Evolutionary conservation across 1,284 basidiomycete species (phyloP).

Genomic region (Rhodotorula sp.): DNA sequence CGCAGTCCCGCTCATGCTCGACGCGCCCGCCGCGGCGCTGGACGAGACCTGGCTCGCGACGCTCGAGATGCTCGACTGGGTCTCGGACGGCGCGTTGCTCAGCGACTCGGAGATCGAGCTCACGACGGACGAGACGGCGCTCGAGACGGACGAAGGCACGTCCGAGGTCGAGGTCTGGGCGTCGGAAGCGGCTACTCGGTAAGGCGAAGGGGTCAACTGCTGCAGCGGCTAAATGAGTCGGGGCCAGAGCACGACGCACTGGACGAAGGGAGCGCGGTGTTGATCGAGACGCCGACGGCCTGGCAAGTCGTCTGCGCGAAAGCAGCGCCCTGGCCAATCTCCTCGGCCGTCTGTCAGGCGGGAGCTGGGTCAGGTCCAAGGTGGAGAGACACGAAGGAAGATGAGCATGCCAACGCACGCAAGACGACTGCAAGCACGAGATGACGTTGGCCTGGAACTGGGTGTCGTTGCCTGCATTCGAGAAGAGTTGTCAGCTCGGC

Average conservation of each 20-base stretch:
- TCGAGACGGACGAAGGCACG: slow-evolving; percentile 2
- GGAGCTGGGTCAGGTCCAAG: not conserved
- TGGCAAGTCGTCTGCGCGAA: slow-evolving; percentile 1
- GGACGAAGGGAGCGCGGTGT: not conserved
- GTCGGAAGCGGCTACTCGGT: not conserved
- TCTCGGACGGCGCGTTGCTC: not conserved
- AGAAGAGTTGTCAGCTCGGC: not conserved
- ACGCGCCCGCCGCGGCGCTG: not conserved
- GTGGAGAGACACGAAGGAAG: not conserved
- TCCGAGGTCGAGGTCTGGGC: not conserved
- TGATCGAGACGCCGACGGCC: slow-evolving; percentile 5
- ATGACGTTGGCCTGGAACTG: not conserved
- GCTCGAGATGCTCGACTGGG: not conserved
- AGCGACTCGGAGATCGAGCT: not conserved
- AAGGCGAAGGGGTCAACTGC: not conserved
- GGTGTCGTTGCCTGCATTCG: not conserved
- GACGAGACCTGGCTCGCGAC: not conserved
- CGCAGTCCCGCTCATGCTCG: not conserved
- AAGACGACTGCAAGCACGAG: slow-evolving; percentile 2
- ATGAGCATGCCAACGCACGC: not conserved
- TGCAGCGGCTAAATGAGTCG: no score
- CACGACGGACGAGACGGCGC: not conserved
- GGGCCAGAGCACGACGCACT: not conserved
- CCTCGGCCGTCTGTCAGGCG: not conserved
- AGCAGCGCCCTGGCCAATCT: not conserved